Evolutionary conservation across 345 rosid species (phyloP), one percentile per base, ranked within the genome.

Genomic region (Carallia brachiata): DNA sequence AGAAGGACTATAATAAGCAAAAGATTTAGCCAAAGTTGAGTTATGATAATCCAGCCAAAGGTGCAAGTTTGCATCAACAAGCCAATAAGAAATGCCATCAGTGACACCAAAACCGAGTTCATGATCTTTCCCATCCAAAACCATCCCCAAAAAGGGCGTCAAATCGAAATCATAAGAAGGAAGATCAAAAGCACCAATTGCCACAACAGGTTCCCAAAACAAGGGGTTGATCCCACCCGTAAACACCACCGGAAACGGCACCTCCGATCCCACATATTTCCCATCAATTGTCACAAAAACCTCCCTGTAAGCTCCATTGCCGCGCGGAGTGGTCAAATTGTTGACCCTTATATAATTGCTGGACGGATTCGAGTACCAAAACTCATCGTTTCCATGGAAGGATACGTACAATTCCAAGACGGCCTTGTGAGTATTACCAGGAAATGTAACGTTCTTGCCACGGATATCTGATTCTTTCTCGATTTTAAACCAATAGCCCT

Each of bases 351-450:
- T 80, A 69, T 91, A 94, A 12, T 91, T 77, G 70, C 84, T 44
- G 5, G 98, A 89, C 17, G 95, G 98, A 56, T 94, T 91, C 12
- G 95, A 88, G 72, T 91, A 94, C 98, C 98, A 91, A 50, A 91
- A 91, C 86, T 94, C 98, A 47, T 94, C 97, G 52, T 88, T 66
- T 5, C 93, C 98, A 28, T 94, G 98, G 57, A 80, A 91, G 6
- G 97, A 94, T 15, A 82, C 88, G 17, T 85, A 88, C 39, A 94
- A 19, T 58, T 94, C 98, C 63, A 94, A 39, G 40, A 90, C 78
- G 36, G 81, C 84, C 54, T 65, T 82, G 39, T 56, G 75, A n/a
- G 97, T 84, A 61, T 90, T 91, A 12, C 23, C 30, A 10, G 98
- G 98, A 44, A 94, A 59, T 53, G 61, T 79, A 32, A 94, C 76